Evolutionary conservation across 352 stramenopile genomes (phyloP).

Genomic region (Globisporangium apiculatum): DNA sequence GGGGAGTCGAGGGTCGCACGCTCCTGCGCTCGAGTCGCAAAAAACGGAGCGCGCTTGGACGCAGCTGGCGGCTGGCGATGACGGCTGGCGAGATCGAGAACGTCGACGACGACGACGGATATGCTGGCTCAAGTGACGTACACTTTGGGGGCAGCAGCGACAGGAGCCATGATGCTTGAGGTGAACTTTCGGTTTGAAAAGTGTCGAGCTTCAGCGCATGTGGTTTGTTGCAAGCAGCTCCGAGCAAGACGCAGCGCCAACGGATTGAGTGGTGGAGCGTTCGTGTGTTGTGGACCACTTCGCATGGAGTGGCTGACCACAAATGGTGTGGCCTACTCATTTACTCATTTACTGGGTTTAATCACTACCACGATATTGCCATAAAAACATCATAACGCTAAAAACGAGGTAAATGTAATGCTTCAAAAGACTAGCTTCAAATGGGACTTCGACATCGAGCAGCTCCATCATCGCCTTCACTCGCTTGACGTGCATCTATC

Average conservation of each 20-base stretch:
- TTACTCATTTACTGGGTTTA: too few species aligned
- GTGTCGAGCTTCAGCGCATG: constrained; percentile 17
- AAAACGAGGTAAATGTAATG: neutral
- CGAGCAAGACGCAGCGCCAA: neutral
- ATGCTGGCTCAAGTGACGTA: constrained; percentile 52
- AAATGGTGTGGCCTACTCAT: neutral
- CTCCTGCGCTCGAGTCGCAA: too few species aligned
- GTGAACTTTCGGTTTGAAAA: constrained; percentile 88
- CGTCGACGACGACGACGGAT: neutral
- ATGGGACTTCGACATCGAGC: too few species aligned
- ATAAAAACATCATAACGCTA: neutral
- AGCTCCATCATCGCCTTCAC: too few species aligned
- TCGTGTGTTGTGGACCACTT: neutral
- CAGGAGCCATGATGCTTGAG: constrained; percentile 68
- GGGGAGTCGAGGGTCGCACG: neutral
- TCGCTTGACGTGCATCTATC: too few species aligned
- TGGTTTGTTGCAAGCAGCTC: neutral
- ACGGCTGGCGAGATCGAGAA: too few species aligned
- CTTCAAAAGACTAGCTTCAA: neutral
- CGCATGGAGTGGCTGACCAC: neutral
- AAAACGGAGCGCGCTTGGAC: neutral
- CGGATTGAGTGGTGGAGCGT: constrained; percentile 26
- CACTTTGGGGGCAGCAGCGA: constrained; percentile 66
- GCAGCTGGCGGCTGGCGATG: neutral
- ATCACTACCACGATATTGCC: neutral